These are phyloP conservation scores for Neoboletus brunneissimus DNA, from an alignment of 768 basidiomycete species.

Conservation along the genomic window DNA sequence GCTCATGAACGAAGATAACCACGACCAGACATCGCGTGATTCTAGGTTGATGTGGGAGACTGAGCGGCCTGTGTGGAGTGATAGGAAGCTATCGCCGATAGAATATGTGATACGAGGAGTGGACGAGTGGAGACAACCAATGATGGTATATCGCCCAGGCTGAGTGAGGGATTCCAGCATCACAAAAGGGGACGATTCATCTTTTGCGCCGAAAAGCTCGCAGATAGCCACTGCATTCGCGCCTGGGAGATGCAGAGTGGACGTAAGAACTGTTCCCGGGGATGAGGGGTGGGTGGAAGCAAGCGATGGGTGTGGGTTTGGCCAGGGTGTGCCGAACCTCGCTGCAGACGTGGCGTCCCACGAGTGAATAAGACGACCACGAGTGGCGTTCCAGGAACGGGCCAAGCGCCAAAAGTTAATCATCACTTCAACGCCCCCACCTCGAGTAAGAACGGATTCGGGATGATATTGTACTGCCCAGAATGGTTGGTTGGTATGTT, in stretches of 20 bases:
- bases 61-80: constrained; percentile 39
- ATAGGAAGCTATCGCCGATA: constrained; percentile 48
- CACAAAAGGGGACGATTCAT: constrained; percentile 62
- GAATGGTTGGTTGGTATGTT: constrained; percentile 64
- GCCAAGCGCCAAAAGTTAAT: constrained; percentile 75
- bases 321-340: constrained; percentile 58
- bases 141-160: constrained; percentile 72
- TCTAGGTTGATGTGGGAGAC: constrained; percentile 43
- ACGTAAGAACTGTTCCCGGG: constrained; percentile 35
- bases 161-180: constrained; percentile 74
- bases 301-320: constrained; percentile 35
- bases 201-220: constrained; percentile 57
- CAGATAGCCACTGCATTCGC: constrained; percentile 48
- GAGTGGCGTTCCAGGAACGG: constrained; percentile 48
- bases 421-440: constrained; percentile 65
- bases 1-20: constrained; percentile 71
- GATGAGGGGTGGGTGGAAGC: constrained; percentile 17
- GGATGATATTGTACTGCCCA: constrained; percentile 93
- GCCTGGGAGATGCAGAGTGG: constrained; percentile 42
- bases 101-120: constrained; percentile 59
- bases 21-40: constrained; percentile 64
- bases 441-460: constrained; percentile 72
- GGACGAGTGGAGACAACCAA: constrained; percentile 55
- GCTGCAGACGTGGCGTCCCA: constrained; percentile 41
- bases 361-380: constrained; percentile 36